Evolutionary conservation across 352 stramenopile species (phyloP).

Genomic region (Pythium phragmiticola): DNA sequence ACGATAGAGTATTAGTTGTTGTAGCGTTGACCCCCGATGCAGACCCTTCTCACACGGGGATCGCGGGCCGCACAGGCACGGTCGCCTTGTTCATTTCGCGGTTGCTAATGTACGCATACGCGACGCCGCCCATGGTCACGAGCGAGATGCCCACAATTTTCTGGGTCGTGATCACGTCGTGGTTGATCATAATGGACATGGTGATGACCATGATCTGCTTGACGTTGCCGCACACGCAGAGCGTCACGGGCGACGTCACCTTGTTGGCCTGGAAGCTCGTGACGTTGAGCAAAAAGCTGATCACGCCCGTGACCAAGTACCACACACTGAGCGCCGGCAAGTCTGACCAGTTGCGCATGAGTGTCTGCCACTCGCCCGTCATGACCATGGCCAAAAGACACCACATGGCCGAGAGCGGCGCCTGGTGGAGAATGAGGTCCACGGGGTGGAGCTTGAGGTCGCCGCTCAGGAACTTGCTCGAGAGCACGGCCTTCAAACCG

Average conservation of each 20-base stretch:
- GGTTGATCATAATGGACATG: constrained; percentile 77
- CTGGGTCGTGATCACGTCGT: constrained; percentile 66
- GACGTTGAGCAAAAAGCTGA: constrained; percentile 94
- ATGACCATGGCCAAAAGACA: constrained; percentile 84
- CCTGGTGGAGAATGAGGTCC: constrained; percentile 92
- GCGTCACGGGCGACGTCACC: constrained; percentile 92
- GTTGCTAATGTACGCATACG: constrained; percentile 79
- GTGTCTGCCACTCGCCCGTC: constrained; percentile 63
- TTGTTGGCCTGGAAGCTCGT: constrained; percentile 95
- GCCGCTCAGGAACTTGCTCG: constrained; percentile 92
- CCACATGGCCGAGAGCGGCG: constrained; percentile 89
- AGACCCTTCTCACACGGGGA: constrained; percentile 5
- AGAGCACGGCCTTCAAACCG: constrained; percentile 91
- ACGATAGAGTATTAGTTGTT: not conserved
- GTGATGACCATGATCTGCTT: constrained; percentile 92
- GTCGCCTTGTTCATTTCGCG: constrained; percentile 66
- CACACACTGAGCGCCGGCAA: constrained; percentile 56
- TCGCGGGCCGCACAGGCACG: constrained; percentile 25
- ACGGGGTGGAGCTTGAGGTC: constrained; percentile 93
- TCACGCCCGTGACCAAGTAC: constrained; percentile 86
- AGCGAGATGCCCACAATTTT: constrained; percentile 70
- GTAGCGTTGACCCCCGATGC: no score
- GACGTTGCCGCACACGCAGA: constrained; percentile 93
- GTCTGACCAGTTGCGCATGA: constrained; percentile 65
- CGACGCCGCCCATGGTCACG: constrained; percentile 60